Evolutionary conservation across 2,329 filamentous ascomycete genomes (phyloP), one percentile per base, ranked within the genome.

Genomic region (Albifimbria verrucaria): DNA sequence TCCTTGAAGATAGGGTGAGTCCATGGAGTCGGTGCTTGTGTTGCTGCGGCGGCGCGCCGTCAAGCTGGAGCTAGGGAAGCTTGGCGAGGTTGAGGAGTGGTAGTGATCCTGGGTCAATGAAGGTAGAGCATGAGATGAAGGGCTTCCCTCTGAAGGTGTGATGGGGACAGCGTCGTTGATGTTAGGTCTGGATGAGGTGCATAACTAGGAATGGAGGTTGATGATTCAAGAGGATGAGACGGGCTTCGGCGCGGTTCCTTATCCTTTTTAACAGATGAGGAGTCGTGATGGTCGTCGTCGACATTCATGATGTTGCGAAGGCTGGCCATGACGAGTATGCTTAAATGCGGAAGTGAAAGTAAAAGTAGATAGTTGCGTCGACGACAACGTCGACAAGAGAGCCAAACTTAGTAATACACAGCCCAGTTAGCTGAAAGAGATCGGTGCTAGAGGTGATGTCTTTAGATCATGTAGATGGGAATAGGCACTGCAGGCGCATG

Each of bases 301-400:
- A 73, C 70, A 66, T 82, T 80, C 76, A 83, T 81, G 65, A 83
- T 83, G 62, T 78, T 78, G 62, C 74, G 76, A 59, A 83, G 73
- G 64, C 77, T 80, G 59, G 78, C 73, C 79, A 83, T 82, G 70
- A 67, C 68, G 66, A 67, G 63, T n/a, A 60, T 62, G 67, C 63
- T 68, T 72, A 68, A 67, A 73, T 69, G 63, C 69, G 71, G 71
- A 72, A 69, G 68, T 64, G 55, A 54, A 63, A 61, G 57, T 62
- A 56, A 65, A 63, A 63, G 62, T 62, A 62, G 66, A 63, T 64
- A 68, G 66, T 63, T 50, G 55, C 53, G 53, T 32, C 15, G 26
- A 15, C 56, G 55, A 47, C 51, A 59, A 52, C 53, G 57, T 43
- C 57, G 59, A 55, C 59, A 64, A 63, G 57, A 61, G 60, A 63